Evolutionary conservation across 192 early-diverging fungal species (phyloP), one percentile per base, ranked within the genome.

Genomic region (Piromyces sp.): DNA sequence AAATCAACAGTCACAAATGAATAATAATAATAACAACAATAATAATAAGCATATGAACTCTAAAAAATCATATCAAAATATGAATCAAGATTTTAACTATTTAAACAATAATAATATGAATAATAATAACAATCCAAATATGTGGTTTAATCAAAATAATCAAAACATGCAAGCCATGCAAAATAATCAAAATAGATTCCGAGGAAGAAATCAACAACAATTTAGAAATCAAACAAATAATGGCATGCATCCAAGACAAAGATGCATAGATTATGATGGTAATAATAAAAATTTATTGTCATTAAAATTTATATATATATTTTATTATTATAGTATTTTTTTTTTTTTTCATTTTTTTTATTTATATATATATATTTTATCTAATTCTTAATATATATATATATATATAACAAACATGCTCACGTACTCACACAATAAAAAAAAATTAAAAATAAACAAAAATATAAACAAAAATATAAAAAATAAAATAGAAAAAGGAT

Each of bases 231-330:
- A 86, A 5, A 68, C 19, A 9, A 68, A 68, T 68, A 6, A 81
- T 58, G 79, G 89, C 14, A 83, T 86, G 22, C 85, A 83, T 6
- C 81, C 83, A 29, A 88, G 87, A n/a, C 86, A 84, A 28, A 86
- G 85, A 79, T 94, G 94, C 82, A 89, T 88, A 30, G 94, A 95
- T 83, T 94, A 94, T 86, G 90, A 94, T 86, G 93, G 94, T 94
- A 84, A 33, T 83, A 6, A 33, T 33, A 33, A 33, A n/a, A n/a
- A n/a, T n/a, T n/a, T n/a, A n/a, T n/a, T 79, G 30, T 22, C 13
- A 7, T 78, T 42, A 31, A 7, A 30, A 29, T 19, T 28, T 30
- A 42, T n/a, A 37, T 80, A 28, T 2, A 30, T 13, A 30, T 29
- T n/a, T 80, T 38, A 38, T 83, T 0, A 31, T 22, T 78, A 11